Conservation (phyloP, 2,329 filamentous ascomycete genomes). For the Neonectria coccinea region DNA sequence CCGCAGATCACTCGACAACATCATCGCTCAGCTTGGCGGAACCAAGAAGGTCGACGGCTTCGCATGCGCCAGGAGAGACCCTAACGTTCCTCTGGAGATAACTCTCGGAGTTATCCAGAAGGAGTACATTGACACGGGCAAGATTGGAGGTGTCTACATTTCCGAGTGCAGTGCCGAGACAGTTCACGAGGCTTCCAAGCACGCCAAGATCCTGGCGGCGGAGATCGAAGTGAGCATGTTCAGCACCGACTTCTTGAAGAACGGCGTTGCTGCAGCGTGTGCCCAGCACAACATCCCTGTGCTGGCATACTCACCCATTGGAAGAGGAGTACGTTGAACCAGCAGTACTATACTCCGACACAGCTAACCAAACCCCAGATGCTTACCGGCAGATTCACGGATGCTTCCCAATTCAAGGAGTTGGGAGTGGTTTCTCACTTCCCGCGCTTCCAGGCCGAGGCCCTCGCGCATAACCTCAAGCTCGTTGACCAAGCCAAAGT, state of each 20-base stretch:
- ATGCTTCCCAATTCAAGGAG: slow-evolving; percentile 40
- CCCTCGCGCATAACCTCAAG: slow-evolving; percentile 73
- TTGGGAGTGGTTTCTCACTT: slow-evolving; percentile 42
- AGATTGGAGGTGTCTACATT: slow-evolving; percentile 63
- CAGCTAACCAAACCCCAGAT: slow-evolving; percentile 41
- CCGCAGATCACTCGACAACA: slow-evolving; percentile 69
- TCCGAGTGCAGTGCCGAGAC: slow-evolving; percentile 64
- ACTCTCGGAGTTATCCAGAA: slow-evolving; percentile 57
- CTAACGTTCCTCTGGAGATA: slow-evolving; percentile 56
- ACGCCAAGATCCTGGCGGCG: slow-evolving; percentile 59
- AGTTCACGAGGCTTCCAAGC: slow-evolving; percentile 60
- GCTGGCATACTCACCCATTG: slow-evolving; percentile 78
- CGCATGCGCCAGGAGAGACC: slow-evolving; percentile 68
- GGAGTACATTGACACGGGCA: slow-evolving; percentile 64
- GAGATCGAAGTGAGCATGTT: slow-evolving; percentile 68
- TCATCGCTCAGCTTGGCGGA: slow-evolving; percentile 63
- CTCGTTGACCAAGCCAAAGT: slow-evolving; percentile 68
- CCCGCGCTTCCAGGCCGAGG: slow-evolving; percentile 72
- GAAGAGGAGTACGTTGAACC: slow-evolving; percentile 59
- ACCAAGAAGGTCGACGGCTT: slow-evolving; percentile 72
- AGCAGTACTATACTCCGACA: too few relatives aligned
- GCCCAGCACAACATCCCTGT: slow-evolving; percentile 75
- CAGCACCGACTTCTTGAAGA: slow-evolving; percentile 59
- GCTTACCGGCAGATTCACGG: slow-evolving; percentile 46
- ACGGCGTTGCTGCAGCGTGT: slow-evolving; percentile 67